A percentile compares a stretch with the other conserved stretches of the same genome.
Evolutionary conservation across 2,329 filamentous ascomycete genomes (phyloP).

Genomic region (Colletotrichum australisinense): DNA sequence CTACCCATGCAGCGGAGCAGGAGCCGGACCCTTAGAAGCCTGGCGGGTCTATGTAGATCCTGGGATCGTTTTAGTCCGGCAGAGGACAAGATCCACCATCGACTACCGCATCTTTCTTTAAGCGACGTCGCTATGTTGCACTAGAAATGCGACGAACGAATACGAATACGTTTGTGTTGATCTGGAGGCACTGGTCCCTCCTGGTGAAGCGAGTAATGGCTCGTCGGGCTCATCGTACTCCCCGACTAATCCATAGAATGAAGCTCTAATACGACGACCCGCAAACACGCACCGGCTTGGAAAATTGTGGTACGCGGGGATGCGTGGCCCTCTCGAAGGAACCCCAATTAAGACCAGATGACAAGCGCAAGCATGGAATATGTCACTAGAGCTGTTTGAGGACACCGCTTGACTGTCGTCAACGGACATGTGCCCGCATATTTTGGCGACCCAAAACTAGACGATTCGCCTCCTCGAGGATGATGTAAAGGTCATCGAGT

Average conservation of each 20-base stretch:
- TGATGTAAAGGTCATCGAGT: not conserved
- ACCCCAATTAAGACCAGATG: not conserved
- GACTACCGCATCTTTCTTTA: not conserved
- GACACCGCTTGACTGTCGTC: not conserved
- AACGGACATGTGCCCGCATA: not conserved
- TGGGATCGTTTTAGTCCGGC: not conserved
- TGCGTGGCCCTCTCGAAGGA: not conserved
- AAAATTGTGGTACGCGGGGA: not conserved
- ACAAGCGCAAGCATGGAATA: not conserved
- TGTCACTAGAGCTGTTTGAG: not conserved
- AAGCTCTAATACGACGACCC: not conserved
- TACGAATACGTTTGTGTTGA: slow-evolving; percentile 15
- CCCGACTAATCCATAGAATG: not conserved
- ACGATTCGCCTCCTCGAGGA: not conserved
- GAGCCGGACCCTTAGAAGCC: not conserved
- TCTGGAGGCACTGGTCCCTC: not conserved
- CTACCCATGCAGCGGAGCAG: not conserved
- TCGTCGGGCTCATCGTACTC: not conserved
- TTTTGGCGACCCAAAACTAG: not conserved
- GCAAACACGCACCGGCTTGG: not conserved
- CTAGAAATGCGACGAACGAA: slow-evolving; percentile 4
- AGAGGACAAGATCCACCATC: not conserved
- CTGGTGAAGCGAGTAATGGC: not conserved
- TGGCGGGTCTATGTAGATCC: not conserved
- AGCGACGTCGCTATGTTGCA: not conserved